Evolutionary conservation across 208 protist genomes (phyloP), one percentile per base, ranked within the genome.

Genomic region (Balamuthia mandrillaris): DNA sequence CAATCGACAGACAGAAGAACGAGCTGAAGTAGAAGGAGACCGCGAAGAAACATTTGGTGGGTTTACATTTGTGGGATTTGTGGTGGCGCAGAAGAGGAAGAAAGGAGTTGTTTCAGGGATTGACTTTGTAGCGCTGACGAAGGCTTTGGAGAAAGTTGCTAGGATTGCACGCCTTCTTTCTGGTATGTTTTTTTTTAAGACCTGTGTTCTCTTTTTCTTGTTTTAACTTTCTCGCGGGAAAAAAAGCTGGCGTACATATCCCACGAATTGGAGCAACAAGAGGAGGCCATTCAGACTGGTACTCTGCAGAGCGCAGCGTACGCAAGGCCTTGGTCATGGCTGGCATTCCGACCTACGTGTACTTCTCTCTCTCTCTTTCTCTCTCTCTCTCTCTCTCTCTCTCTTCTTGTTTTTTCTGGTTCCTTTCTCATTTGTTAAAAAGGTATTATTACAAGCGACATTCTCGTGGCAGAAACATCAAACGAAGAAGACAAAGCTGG

Each of bases 261-360:
- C 65, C 65, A 7, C 65, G 65, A 6, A 75, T 75, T 37, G 65
- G 65, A 0, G 24, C 52, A 14, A 37, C n/a, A n/a, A n/a, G n/a
- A n/a, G n/a, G n/a, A n/a, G n/a, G 65, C 41, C 42, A 44, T 10
- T 75, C 65, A 9, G 65, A 75, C 18, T 75, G 65, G 65, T 75
- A 75, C 12, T n/a, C 65, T 37, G 65, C 65, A 5, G 65, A 75
- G 42, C 3, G 65, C 4, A 21, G 42, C 65, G 52, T 75, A n/a
- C 35, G 65, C 24, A 37, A 44, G 3, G 45, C 45, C 42, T 44
- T 75, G 24, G 65, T 75, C 18, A 31, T 44, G 18, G 42, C 45
- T 33, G 65, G 65, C 42, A 44, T 75, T 3, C 39, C 65, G 14
- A 75, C 65, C 42, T 75, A 75, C 35, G 65, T 75, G 65, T 75